phyloP scores from a whole-genome alignment of 768 basidiomycete species.

The Ramaria sp. region DNA sequence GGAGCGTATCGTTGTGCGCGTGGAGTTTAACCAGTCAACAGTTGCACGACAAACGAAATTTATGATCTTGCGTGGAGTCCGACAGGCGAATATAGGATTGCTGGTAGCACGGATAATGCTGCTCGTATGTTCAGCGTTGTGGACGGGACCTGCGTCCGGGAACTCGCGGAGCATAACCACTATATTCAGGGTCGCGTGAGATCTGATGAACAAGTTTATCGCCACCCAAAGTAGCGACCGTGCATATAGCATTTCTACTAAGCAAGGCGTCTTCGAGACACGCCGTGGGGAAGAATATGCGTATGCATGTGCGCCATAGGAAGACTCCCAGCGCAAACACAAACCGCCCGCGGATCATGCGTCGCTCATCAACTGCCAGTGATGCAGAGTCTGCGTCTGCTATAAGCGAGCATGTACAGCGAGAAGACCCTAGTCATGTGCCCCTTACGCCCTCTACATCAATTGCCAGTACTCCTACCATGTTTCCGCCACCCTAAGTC shows the following conservation, averaged over 20 bases:
- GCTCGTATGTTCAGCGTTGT: conserved; percentile 71
- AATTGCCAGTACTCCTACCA: conserved; percentile 20
- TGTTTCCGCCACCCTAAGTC: conserved; percentile 59
- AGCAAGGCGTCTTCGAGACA: conserved; percentile 82
- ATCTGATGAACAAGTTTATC: conserved; percentile 87
- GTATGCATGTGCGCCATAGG: conserved; percentile 59
- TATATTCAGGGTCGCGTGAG: conserved; percentile 81
- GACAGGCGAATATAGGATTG: conserved; percentile 83
- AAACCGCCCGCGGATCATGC: conserved; percentile 55
- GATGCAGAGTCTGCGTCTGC: conserved; percentile 53
- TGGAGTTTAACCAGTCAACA: conserved; percentile 19
- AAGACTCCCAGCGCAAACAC: conserved; percentile 56
- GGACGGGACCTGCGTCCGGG: conserved; percentile 80
- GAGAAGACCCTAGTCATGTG: conserved; percentile 30
- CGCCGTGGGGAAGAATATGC: conserved; percentile 58
- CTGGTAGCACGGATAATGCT: conserved; percentile 95
- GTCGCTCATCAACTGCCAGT: conserved; percentile 65
- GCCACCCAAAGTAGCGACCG: conserved; percentile 39
- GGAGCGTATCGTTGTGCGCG: conserved; percentile 42
- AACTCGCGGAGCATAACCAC: conserved; percentile 90
- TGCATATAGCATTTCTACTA: conserved; percentile 73
- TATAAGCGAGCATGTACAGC: conserved; percentile 44
- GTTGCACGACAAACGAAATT: conserved; percentile 90
- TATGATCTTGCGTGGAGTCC: conserved; percentile 99
- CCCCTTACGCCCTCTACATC: neutral